A percentile compares a stretch with the other conserved stretches of the same genome.
phyloP scores from a whole-genome alignment of 805 yeast species.

The Phaffomyces thermotolerans region DNA sequence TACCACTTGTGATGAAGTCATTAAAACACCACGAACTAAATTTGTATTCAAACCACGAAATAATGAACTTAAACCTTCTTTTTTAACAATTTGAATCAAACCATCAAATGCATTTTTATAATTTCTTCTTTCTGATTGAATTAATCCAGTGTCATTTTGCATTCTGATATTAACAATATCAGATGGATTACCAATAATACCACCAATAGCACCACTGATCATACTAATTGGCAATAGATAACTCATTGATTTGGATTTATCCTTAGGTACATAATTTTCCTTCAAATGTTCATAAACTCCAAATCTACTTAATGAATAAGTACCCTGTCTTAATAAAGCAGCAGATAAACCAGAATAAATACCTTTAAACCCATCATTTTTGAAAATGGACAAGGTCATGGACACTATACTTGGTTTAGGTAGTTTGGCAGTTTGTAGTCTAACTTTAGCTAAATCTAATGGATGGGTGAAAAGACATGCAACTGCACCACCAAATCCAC shows the following conservation, averaged over 20 bases:
- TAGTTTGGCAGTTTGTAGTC: slow-evolving; percentile 68
- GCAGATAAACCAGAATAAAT: slow-evolving; percentile 82
- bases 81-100: slow-evolving; percentile 44
- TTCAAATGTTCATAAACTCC: slow-evolving; percentile 80
- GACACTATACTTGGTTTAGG: slow-evolving; percentile 58
- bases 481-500: slow-evolving; percentile 62
- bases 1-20: slow-evolving; percentile 90
- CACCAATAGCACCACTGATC: slow-evolving; percentile 82
- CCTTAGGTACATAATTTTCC: slow-evolving; percentile 39
- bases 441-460: slow-evolving; percentile 77
- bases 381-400: slow-evolving; percentile 54
- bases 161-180: slow-evolving; percentile 84
- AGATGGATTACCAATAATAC: slow-evolving; percentile 81
- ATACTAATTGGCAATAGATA: slow-evolving; percentile 69
- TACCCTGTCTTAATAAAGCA: slow-evolving; percentile 75
- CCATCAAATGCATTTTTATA: slow-evolving; percentile 79
- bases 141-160: slow-evolving; percentile 80
- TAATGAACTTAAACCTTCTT: slow-evolving; percentile 54
- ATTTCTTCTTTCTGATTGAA: slow-evolving; percentile 57
- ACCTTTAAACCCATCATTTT: slow-evolving; percentile 58
- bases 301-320: slow-evolving; percentile 80
- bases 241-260: slow-evolving; percentile 45
- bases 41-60: slow-evolving; percentile 76
- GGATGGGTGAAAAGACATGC: slow-evolving; percentile 75
- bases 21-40: slow-evolving; percentile 69